Percentiles rank a stretch among this genome's conserved stretches.
Conservation (phyloP, 2,329 filamentous ascomycete genomes). For the Tolypocladium pustulatum region DNA sequence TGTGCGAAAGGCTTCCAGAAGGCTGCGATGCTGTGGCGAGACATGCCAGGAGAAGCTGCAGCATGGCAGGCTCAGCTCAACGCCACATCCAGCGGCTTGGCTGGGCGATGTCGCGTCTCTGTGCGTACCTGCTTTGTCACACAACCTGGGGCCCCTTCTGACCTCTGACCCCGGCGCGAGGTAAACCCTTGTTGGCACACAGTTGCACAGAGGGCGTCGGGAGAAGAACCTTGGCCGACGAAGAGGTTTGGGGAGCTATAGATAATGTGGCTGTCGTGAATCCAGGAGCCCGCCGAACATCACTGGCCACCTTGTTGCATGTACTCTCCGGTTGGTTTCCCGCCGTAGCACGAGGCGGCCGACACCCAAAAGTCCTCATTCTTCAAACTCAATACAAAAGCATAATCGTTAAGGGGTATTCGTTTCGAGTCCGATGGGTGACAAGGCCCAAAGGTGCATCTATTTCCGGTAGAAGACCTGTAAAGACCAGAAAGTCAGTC, state of each 20-base stretch:
- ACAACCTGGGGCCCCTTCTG: neutral
- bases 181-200: neutral
- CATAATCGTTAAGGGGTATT: neutral
- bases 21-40: neutral
- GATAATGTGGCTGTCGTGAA: slow-evolving; percentile 1
- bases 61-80: neutral
- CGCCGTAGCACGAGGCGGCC: neutral
- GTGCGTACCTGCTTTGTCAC: neutral
- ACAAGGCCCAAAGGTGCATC: too few relatives aligned
- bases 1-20: neutral
- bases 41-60: neutral
- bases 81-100: neutral
- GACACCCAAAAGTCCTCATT: neutral
- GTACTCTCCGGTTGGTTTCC: neutral
- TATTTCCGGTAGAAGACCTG: slow-evolving; percentile 5
- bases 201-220: neutral
- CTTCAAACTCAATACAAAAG: neutral
- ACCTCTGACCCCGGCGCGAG: neutral
- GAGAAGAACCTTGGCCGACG: neutral
- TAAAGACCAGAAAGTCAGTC: neutral
- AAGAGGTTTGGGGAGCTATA: neutral
- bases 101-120: neutral
- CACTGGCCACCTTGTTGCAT: neutral
- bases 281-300: neutral
- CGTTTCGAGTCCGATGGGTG: neutral